Base-by-base conservation (phyloP, 352 stramenopile species). In the Pythium myriotylum region DNA sequence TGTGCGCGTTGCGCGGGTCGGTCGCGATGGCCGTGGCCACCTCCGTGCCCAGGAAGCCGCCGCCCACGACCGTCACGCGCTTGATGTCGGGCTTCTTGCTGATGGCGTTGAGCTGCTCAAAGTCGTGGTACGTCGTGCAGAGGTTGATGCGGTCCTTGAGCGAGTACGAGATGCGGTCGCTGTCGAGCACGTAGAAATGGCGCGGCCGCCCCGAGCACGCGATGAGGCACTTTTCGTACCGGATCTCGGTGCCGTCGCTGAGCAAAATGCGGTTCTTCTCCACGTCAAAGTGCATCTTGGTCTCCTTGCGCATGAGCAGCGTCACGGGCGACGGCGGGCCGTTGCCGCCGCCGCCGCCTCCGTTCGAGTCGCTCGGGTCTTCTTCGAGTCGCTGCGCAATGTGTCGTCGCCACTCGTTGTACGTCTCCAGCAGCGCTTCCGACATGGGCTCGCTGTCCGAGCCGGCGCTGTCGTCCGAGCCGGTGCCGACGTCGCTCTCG, bases 381-480 rank as follows among this genome's bases (percentile, higher is more conserved):
- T 86, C 78, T 51, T 96, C 89, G 20, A 97, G 83, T 8, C 74
- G 73, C 22, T 83, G 81, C 17, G 79, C 89, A 19, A 97, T 76
- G 57, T 96, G 91, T 22, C 90, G 80, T 8, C 89, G 77, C 88
- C 89, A 97, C 65, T 97, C 89, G 66, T 97, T 97, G 78, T 95
- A 97, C 23, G 84, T 89, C 55, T 89, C 72, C 26, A 94, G 57
- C n/a, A 96, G 65, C 14, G 85, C 74, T 26, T 86, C 72, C 0
- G 73, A 67, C 17, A 91, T 59, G 20, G 35, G 27, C 20, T 62
- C 41, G 6, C 46, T 24, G 16, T 72, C 73, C 1, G 42, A 50
- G n/a, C 64, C 43, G 6, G 57, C 42, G 14, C 53, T 32, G 13
- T 76, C 65, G 0, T 76, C 66, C 27, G 77, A 82, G 19, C 39